These are phyloP conservation scores for Chaetothyriales sp. DNA, from an alignment of 2,329 filamentous ascomycete genomes.

Conservation along the genomic window DNA sequence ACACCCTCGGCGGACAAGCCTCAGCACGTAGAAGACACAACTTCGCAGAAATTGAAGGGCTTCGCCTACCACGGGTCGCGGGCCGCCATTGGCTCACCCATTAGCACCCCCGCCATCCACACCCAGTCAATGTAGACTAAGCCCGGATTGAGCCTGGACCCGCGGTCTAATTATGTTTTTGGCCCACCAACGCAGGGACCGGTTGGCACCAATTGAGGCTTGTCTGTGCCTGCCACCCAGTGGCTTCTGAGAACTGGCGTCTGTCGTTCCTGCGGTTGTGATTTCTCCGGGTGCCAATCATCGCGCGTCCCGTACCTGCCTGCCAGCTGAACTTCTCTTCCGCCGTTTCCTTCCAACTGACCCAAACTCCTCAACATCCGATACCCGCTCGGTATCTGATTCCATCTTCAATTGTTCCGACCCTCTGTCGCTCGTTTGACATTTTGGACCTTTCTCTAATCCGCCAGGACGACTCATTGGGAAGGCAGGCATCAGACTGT, in stretches of 20 bases:
- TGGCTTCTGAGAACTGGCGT: neutral
- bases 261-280: neutral
- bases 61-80: neutral
- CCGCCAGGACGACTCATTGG: constrained; percentile 1
- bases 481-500: neutral
- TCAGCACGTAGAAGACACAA: neutral
- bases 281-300: neutral
- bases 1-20: neutral
- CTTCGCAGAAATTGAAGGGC: neutral
- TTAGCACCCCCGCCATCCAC: neutral
- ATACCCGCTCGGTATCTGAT: neutral
- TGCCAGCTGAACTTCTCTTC: neutral
- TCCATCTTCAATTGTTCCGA: constrained; percentile 4
- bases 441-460: constrained; percentile 8
- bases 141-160: neutral
- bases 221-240: neutral
- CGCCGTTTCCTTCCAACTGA: neutral
- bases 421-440: constrained; percentile 16
- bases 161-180: neutral
- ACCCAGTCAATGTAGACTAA: neutral
- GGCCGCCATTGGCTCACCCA: neutral
- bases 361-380: neutral
- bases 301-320: neutral
- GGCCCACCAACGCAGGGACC: neutral
- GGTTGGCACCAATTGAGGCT: neutral